Base-by-base conservation (phyloP, 2,329 filamentous ascomycete genomes). In the Fusarium camptoceras region DNA sequence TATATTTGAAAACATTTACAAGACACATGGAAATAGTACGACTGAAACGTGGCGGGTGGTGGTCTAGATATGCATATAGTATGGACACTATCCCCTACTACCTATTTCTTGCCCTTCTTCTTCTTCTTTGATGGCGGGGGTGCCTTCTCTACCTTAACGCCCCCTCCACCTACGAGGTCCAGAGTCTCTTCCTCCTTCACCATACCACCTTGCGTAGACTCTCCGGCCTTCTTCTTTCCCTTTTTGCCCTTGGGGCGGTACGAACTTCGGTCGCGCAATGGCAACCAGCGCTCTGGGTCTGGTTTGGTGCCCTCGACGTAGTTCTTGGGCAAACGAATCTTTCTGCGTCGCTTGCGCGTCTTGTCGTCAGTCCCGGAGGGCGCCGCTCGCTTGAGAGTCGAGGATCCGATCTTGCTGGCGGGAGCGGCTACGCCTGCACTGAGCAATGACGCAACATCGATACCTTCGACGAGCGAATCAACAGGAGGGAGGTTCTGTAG, bases 161-260 rank as follows among this genome's bases (percentile, higher is more conserved):
- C 88, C 3, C 87, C 88, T 7, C 89, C 89, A 28, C 89, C 88
- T 5, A 88, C 88, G 15, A 91, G 81, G 70, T 88, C 89, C 70
- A 89, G 82, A 61, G 84, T 91, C 84, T 86, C 89, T 78, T 92
- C 91, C 68, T 94, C 93, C 74, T 86, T 90, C 24, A 94, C 92
- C 15, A 91, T 82, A 50, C 94, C 95, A 65, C 96, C 96, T 79
- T 98, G 96, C 11, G 93, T 98, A 42, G 91, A 83, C 72, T 93
- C 92, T 66, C 86, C 85, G 7, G 89, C 90, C 82, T 91, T 92
- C 86, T 94, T 91, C 86, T 94, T 95, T 58, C 93, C 93, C 86
- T 97, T 97, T 84, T 92, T 94, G 8, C 94, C 94, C 83, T 96
- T 97, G 10, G 94, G 94, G 49, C 92, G 86, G 81, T 97, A 99